Evolutionary conservation across 1,284 basidiomycete genomes (phyloP).

Genomic region (Rhizoctonia solani): DNA sequence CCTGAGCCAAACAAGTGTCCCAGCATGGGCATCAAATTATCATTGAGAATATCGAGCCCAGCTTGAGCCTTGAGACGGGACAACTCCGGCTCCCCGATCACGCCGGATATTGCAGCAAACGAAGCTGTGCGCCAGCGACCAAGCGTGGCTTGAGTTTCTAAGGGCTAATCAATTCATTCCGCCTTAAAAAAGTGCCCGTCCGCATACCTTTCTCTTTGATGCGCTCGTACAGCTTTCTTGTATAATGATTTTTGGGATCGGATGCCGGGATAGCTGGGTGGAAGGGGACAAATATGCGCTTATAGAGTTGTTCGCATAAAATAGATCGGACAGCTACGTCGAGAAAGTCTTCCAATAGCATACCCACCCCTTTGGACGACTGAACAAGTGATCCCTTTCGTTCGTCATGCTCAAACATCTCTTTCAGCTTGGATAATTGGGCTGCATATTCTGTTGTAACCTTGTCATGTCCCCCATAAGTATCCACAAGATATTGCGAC

Average conservation of each 20-base stretch:
- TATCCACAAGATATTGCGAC: constrained; percentile 8
- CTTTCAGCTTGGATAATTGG: background rate
- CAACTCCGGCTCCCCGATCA: background rate
- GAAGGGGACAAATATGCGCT: constrained; percentile 21
- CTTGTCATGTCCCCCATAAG: background rate
- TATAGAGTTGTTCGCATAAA: constrained; percentile 3
- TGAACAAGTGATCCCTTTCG: constrained; percentile 6
- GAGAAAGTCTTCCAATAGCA: constrained; percentile 24
- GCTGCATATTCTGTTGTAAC: background rate
- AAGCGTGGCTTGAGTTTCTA: constrained; percentile 6
- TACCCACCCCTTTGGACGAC: constrained; percentile 2
- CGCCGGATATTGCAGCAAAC: constrained; percentile 3
- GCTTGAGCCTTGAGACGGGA: background rate
- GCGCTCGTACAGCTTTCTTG: background rate
- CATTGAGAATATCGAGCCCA: background rate
- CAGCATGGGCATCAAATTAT: background rate
- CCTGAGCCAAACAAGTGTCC: background rate
- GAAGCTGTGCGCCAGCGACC: constrained; percentile 15
- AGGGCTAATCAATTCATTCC: background rate
- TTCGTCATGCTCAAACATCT: constrained; percentile 10
- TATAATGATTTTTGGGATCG: background rate
- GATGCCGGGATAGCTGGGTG: background rate
- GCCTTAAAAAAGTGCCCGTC: background rate
- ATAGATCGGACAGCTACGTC: constrained; percentile 4
- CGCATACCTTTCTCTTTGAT: background rate